phyloP scores from a whole-genome alignment of 768 basidiomycete genomes.

The Termitomyces sp. region DNA sequence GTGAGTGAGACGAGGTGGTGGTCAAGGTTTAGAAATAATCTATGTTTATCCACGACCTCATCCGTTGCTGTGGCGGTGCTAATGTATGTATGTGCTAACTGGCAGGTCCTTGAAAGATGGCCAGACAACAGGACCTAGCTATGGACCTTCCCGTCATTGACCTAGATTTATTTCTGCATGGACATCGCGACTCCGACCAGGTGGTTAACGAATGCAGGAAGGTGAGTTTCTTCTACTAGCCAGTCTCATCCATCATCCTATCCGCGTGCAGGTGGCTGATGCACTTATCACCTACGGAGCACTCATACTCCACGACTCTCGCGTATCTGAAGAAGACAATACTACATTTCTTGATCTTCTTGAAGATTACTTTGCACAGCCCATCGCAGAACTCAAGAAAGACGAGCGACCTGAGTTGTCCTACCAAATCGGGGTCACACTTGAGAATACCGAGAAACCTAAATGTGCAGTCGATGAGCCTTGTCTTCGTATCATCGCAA shows the following conservation, averaged over 20 bases:
- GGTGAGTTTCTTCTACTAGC: slow-evolving; percentile 26
- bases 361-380: slow-evolving; percentile 90
- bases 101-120: slow-evolving; percentile 10
- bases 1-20: slow-evolving; percentile 24
- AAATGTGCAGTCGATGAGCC: slow-evolving; percentile 80
- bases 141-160: slow-evolving; percentile 69
- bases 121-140: slow-evolving; percentile 28
- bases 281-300: slow-evolving; percentile 84
- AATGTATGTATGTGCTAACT: no score
- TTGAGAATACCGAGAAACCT: slow-evolving; percentile 95
- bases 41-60: slow-evolving; percentile 13
- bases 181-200: slow-evolving; percentile 35
- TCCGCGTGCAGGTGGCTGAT: slow-evolving; percentile 56
- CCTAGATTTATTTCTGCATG: slow-evolving; percentile 63
- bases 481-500: slow-evolving; percentile 74
- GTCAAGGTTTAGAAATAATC: slow-evolving; percentile 15
- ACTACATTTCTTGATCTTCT: slow-evolving; percentile 77
- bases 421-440: slow-evolving; percentile 91
- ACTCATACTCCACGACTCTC: slow-evolving; percentile 77
- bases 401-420: slow-evolving; percentile 84
- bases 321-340: slow-evolving; percentile 82
- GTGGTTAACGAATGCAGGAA: slow-evolving; percentile 61
- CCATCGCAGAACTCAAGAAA: slow-evolving; percentile 48
- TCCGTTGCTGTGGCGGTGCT: slow-evolving; percentile 12
- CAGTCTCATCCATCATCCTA: background rate